These are phyloP conservation scores for Colletotrichum neosansevieriae DNA, from an alignment of 2,329 filamentous ascomycete genomes.

Conservation along the genomic window DNA sequence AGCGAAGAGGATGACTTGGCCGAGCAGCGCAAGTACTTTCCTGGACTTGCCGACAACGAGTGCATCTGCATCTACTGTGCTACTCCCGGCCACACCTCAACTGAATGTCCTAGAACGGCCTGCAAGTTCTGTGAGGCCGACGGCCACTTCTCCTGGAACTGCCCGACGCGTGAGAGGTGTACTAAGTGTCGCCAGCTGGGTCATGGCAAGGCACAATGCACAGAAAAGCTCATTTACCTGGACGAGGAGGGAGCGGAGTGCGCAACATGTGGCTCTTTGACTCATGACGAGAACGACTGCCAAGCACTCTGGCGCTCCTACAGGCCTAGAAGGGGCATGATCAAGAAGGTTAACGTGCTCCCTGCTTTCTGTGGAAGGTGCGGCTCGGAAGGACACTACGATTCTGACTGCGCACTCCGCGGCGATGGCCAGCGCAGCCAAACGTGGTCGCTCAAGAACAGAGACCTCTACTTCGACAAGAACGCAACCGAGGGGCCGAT, in stretches of 20 bases:
- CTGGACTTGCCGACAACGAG: slow-evolving; percentile 56
- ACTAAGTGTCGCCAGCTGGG: slow-evolving; percentile 72
- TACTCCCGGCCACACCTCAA: slow-evolving; percentile 58
- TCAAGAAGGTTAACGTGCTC: slow-evolving; percentile 63
- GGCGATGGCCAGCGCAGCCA: slow-evolving; percentile 48
- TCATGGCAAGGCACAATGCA: slow-evolving; percentile 65
- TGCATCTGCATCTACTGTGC: slow-evolving; percentile 66
- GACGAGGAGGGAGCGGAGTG: slow-evolving; percentile 69
- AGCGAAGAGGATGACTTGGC: slow-evolving; percentile 49
- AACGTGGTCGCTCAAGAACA: slow-evolving; percentile 66
- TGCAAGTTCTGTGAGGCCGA: slow-evolving; percentile 63
- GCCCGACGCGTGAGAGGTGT: slow-evolving; percentile 65
- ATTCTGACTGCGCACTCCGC: slow-evolving; percentile 62
- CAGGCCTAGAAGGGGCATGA: slow-evolving; percentile 52
- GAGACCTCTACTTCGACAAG: slow-evolving; percentile 62
- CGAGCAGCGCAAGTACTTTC: slow-evolving; percentile 64
- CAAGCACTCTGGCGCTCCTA: slow-evolving; percentile 71
- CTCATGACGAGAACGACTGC: slow-evolving; percentile 72
- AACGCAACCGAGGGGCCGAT: slow-evolving; percentile 55
- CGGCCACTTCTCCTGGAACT: slow-evolving; percentile 63
- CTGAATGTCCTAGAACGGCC: slow-evolving; percentile 57
- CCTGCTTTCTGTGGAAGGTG: slow-evolving; percentile 68
- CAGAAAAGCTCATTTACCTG: slow-evolving; percentile 65
- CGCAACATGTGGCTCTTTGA: slow-evolving; percentile 66
- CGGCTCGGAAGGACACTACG: slow-evolving; percentile 66